These are phyloP conservation scores for Irpex lacteus DNA, from an alignment of 1,284 basidiomycete genomes.

Conservation along the genomic window DNA sequence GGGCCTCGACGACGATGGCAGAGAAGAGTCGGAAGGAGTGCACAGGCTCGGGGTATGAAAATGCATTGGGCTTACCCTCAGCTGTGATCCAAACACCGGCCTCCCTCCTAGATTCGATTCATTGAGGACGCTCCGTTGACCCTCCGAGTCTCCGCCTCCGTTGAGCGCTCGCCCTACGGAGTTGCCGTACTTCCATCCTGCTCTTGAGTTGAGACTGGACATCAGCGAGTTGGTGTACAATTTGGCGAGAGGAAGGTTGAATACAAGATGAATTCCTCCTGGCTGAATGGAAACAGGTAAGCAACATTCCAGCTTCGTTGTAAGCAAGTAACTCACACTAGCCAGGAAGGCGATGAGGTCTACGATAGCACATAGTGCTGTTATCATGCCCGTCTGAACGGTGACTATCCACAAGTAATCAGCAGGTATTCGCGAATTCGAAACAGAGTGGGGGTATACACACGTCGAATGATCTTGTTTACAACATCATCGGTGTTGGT, in stretches of 20 bases:
- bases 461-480: constrained; percentile 42
- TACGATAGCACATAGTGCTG: constrained; percentile 30
- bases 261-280: constrained; percentile 28
- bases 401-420: constrained; percentile 24
- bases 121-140: constrained; percentile 11
- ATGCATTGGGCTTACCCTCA: constrained; percentile 11
- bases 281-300: no score
- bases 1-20: not conserved
- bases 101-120: constrained; percentile 3
- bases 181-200: constrained; percentile 29
- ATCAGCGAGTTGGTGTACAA: constrained; percentile 33
- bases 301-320: no score
- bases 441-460: constrained; percentile 10
- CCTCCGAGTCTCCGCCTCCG: not conserved
- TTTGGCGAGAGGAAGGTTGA: constrained; percentile 32
- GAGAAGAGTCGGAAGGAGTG: not conserved
- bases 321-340: constrained; percentile 27
- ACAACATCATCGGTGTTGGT: constrained; percentile 33
- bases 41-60: constrained; percentile 1
- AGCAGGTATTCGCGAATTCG: not conserved
- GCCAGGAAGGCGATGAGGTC: constrained; percentile 32
- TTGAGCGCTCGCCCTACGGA: constrained; percentile 13
- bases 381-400: constrained; percentile 34
- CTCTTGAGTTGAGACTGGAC: constrained; percentile 33
- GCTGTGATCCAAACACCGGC: not conserved